Evolutionary conservation across 345 rosid genomes (phyloP).

Genomic region (Bruguiera sexangula): DNA sequence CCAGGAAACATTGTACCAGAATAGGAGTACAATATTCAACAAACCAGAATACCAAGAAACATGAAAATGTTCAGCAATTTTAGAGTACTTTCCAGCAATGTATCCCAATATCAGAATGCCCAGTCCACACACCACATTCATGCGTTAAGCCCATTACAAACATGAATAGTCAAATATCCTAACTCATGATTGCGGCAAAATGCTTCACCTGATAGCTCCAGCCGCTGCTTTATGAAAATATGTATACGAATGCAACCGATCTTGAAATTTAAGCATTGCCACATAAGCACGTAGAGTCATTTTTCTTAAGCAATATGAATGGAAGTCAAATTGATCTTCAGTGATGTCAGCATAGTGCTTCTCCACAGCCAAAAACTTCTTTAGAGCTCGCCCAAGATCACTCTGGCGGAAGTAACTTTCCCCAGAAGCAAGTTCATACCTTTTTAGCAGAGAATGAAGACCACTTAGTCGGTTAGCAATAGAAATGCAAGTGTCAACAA

Average conservation of each 20-base stretch:
- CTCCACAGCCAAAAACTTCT: constrained; percentile 93
- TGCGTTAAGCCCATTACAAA: not conserved
- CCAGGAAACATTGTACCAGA: not conserved
- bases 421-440: constrained; percentile 99
- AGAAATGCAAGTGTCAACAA: constrained; percentile 14
- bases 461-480: constrained; percentile 8
- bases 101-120: too few species aligned
- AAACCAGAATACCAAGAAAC: not conserved
- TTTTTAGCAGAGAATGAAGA: constrained; percentile 25
- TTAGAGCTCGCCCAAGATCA: constrained; percentile 90
- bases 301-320: constrained; percentile 94
- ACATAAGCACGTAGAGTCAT: constrained; percentile 96
- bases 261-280: constrained; percentile 97
- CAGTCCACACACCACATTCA: not conserved
- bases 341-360: constrained; percentile 97
- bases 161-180: not conserved
- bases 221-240: constrained; percentile 95
- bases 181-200: not conserved
- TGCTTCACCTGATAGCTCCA: constrained; percentile 74
- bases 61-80: not conserved
- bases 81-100: too few species aligned
- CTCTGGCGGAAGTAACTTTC: constrained; percentile 92
- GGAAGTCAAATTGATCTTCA: constrained; percentile 97
- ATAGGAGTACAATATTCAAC: not conserved
- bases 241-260: constrained; percentile 79